Evolutionary conservation across 2,329 filamentous ascomycete species (phyloP).

Genomic region (Fusarium cicatricum): DNA sequence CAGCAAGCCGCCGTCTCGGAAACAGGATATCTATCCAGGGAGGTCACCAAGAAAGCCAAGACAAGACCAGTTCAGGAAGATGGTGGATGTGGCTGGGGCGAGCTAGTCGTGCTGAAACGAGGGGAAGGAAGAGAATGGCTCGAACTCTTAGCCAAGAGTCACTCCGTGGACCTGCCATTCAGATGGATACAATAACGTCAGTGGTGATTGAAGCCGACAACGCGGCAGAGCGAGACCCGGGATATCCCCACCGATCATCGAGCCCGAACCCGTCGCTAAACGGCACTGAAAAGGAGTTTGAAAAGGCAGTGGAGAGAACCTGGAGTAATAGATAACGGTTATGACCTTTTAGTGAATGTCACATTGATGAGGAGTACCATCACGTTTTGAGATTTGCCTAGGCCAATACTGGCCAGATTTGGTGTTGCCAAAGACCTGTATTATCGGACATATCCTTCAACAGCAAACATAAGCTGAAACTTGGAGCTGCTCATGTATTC

Average conservation of each 20-base stretch:
- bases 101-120: constrained; percentile 4
- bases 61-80: constrained; percentile 26
- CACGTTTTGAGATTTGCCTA: too few relatives aligned
- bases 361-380: too few relatives aligned
- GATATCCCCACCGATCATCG: constrained; percentile 36
- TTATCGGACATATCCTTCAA: too few relatives aligned
- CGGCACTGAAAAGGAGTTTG: constrained; percentile 41
- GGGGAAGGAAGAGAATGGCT: constrained; percentile 19
- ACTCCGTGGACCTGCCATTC: constrained; percentile 50
- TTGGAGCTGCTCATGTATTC: too few relatives aligned
- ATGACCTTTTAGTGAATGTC: too few relatives aligned
- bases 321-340: constrained; percentile 56
- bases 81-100: constrained; percentile 43
- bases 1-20: constrained; percentile 49
- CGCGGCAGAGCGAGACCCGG: constrained; percentile 36
- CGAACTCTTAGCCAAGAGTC: constrained; percentile 45
- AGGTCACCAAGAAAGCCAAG: constrained; percentile 28
- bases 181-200: constrained; percentile 55
- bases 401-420: too few relatives aligned
- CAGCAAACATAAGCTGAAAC: too few relatives aligned
- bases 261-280: constrained; percentile 41
- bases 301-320: constrained; percentile 9
- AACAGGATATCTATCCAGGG: constrained; percentile 53
- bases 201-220: constrained; percentile 52
- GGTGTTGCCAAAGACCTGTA: too few relatives aligned